Evolutionary conservation across 768 basidiomycete genomes (phyloP).

Genomic region (Agaricus subrufescens): DNA sequence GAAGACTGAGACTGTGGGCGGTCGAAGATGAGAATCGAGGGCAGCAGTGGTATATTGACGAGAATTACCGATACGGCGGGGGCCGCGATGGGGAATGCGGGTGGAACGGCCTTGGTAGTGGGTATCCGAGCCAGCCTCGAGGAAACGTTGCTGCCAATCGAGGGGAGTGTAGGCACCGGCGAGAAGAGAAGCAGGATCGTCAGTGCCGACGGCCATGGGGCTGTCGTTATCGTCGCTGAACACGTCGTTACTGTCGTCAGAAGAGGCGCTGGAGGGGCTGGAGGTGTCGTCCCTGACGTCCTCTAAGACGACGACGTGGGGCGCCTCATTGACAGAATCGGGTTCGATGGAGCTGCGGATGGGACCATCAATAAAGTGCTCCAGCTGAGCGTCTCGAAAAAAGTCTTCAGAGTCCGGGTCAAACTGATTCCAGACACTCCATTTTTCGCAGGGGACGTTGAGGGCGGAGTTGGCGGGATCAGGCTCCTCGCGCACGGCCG

Average conservation of each 20-base stretch:
- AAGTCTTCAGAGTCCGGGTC: slow-evolving; percentile 83
- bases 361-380: slow-evolving; percentile 55
- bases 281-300: slow-evolving; percentile 26
- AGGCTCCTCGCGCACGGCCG: slow-evolving; percentile 41
- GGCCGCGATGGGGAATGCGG: slow-evolving; percentile 2
- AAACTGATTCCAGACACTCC: slow-evolving; percentile 64
- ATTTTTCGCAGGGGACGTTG: slow-evolving; percentile 48
- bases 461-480: slow-evolving; percentile 31
- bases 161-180: slow-evolving; percentile 28
- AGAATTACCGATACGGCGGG: neutral
- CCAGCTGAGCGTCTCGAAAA: slow-evolving; percentile 57
- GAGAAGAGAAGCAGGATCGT: slow-evolving; percentile 36
- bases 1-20: slow-evolving; percentile 11
- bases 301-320: slow-evolving; percentile 21
- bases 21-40: slow-evolving; percentile 3
- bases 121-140: slow-evolving; percentile 9
- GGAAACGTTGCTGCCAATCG: slow-evolving; percentile 17
- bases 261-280: slow-evolving; percentile 32
- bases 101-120: slow-evolving; percentile 11
- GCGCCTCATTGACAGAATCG: slow-evolving; percentile 3
- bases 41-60: slow-evolving; percentile 7
- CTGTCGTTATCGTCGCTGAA: slow-evolving; percentile 25
- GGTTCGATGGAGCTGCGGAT: slow-evolving; percentile 20
- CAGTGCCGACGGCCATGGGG: slow-evolving; percentile 41
- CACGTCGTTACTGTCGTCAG: slow-evolving; percentile 35